Evolutionary conservation across 2,329 filamentous ascomycete genomes (phyloP), one percentile per base, ranked within the genome.

Genomic region (Hymenoscyphus infarciens): DNA sequence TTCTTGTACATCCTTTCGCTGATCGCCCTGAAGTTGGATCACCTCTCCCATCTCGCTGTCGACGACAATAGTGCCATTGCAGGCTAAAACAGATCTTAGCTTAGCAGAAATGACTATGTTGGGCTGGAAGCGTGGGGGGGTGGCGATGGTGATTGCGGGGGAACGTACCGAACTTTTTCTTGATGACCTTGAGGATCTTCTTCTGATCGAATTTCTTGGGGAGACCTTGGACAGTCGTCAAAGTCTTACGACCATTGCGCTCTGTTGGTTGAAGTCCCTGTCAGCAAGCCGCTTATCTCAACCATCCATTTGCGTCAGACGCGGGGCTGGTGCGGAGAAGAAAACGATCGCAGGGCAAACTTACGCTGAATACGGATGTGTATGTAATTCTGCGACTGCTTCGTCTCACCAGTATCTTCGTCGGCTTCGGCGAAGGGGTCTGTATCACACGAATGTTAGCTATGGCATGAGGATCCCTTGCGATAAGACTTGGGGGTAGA

Each of bases 391-490:
- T 96, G 91, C 78, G 90, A 88, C 85, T 95, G 90, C 82, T 95
- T 95, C 78, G 87, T 89, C 83, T 96, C 91, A 85, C 92, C 93
- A 80, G 90, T 92, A 81, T 96, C 93, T 89, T 97, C 94, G 91
- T 97, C 95, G 87, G 93, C 95, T 91, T 98, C 95, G 89, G 95
- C 95, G 92, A 99, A 99, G 90, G 95, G 95, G 89, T 99, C 95
- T 97, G 77, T 73, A 58, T 54, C 11, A 62, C 62, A 59, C 58
- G 54, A 63, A 55, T 61, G 64, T 71, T 68, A 67, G 70, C 66
- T 56, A 52, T 60, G 35, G 31, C 29, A n/a, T 31, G 22, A 27
- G 13, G 53, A 53, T 63, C 53, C 62, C 33, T 29, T 63, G 59
- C 55, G 64, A 66, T 66, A 66, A 67, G 56, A n/a, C 45, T 60